Conservation (phyloP, 2,329 filamentous ascomycete species). For the Ceratocystis lukuohia region DNA sequence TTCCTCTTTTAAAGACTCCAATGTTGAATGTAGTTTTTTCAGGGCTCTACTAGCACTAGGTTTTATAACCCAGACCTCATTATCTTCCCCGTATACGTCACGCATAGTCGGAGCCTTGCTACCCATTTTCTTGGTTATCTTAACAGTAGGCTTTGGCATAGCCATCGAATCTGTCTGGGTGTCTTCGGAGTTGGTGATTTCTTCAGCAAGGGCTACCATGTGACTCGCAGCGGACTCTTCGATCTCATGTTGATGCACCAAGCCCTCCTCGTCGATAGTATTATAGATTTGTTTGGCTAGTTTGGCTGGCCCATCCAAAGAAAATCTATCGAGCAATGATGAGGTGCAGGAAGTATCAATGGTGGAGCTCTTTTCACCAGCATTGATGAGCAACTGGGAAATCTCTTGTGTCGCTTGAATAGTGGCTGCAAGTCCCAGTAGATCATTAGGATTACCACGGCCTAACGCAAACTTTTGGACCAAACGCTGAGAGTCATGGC, state of each 20-base stretch:
- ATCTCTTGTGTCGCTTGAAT: constrained; percentile 62
- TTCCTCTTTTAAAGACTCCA: constrained; percentile 46
- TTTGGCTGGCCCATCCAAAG: constrained; percentile 50
- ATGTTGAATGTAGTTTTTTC: constrained; percentile 50
- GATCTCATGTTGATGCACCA: constrained; percentile 57
- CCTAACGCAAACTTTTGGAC: constrained; percentile 91
- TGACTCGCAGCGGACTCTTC: constrained; percentile 59
- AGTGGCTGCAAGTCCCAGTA: constrained; percentile 70
- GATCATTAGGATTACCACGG: constrained; percentile 80
- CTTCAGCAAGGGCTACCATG: constrained; percentile 59
- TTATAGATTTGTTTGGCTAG: constrained; percentile 59
- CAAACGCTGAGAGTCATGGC: constrained; percentile 75
- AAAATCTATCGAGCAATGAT: constrained; percentile 43
- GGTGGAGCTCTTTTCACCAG: constrained; percentile 14
- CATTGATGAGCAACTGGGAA: constrained; percentile 32
- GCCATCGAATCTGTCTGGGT: constrained; percentile 40
- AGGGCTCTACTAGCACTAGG: constrained; percentile 54
- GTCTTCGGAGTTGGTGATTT: constrained; percentile 54
- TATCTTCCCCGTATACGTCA: constrained; percentile 48
- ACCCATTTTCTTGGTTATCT: constrained; percentile 29
- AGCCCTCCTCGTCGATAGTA: constrained; percentile 82
- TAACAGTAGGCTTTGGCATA: constrained; percentile 35
- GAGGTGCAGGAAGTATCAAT: constrained; percentile 29
- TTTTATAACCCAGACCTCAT: constrained; percentile 51
- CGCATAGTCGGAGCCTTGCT: constrained; percentile 32